These are phyloP conservation scores for Dispira parvispora DNA, from an alignment of 192 early-diverging fungal species.

Conservation along the genomic window DNA sequence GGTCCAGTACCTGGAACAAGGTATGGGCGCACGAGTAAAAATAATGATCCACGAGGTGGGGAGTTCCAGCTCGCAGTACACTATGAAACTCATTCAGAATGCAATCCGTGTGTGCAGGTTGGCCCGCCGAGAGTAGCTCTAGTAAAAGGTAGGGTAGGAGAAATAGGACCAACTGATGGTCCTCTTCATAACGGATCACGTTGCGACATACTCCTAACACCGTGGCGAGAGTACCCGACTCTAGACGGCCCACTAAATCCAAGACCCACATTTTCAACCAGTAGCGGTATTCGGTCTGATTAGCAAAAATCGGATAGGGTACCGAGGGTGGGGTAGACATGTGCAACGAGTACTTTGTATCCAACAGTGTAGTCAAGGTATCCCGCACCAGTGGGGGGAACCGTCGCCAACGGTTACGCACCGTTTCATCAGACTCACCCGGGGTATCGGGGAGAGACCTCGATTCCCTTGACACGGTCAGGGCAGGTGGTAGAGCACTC, in stretches of 20 bases:
- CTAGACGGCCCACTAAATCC: not conserved
- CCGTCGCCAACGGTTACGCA: slow-evolving; percentile 20
- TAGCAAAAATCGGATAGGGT: not conserved
- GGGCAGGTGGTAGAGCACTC: not conserved
- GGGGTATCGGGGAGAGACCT: not conserved
- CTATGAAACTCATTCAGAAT: not conserved
- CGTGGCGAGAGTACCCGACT: slow-evolving; percentile 15
- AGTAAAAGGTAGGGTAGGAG: not conserved
- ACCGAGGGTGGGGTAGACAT: not conserved
- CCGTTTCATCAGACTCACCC: not conserved
- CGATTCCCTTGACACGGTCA: not conserved
- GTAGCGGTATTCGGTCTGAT: not conserved
- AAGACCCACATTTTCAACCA: not conserved
- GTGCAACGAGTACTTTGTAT: slow-evolving; percentile 8
- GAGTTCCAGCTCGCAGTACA: not conserved
- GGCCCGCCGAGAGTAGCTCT: not conserved
- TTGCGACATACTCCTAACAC: not conserved
- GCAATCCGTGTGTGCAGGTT: too few relatives aligned
- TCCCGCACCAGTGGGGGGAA: slow-evolving; percentile 21
- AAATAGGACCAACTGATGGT: slow-evolving; percentile 6
- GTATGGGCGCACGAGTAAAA: slow-evolving; percentile 15
- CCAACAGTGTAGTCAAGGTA: slow-evolving; percentile 26
- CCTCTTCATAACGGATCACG: slow-evolving; percentile 7
- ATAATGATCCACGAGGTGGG: not conserved
- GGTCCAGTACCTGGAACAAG: slow-evolving; percentile 36